Base-by-base conservation (phyloP, 805 yeast genomes). In the Candida lessepsii region DNA sequence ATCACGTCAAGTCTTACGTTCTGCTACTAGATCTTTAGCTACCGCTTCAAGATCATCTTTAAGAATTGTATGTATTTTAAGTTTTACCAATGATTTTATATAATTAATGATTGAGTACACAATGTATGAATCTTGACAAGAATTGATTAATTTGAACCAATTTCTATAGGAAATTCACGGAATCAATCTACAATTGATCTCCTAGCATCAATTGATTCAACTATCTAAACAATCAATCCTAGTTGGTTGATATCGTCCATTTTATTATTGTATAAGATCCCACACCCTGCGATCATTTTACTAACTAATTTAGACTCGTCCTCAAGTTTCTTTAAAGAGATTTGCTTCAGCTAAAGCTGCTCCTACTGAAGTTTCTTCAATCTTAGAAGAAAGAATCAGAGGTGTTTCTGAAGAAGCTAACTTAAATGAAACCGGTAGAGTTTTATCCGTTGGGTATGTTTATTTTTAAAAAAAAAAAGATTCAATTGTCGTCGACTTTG, bases 381-480 rank as follows among this genome's bases (percentile, higher is more conserved):
- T 93, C 76, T 83, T 93, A 67, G 99, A 93, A 80, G 96, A 93
- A 75, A 89, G 95, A 78, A 93, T 93, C 79, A 90, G 96, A 80
- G 99, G 99, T 76, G 95, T 91, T 61, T 82, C 96, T 52, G 93
- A 88, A 64, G 98, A 91, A 75, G 87, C 96, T 61, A 82, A 87
- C 84, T 83, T 93, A 66, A 88, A 93, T 74, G 99, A 93, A 78
- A 95, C 99, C 68, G 99, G 99, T 73, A 88, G 96, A 77, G 99
- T 93, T 65, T 80, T 93, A 68, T 85, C 97, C 57, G 96, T 93
- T 67, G 99, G 88, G 88, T 82, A 76, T 58, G 88, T 81, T 54
- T 45, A 33, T 23, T 34, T 17, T n/a, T n/a, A n/a, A n/a, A n/a
- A n/a, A n/a, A n/a, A n/a, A n/a, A n/a, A n/a, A n/a, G 5, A 23